A percentile compares a stretch with the other conserved stretches of the same genome.
Conservation (phyloP, 1,139 yeast genomes). For the Nakaseomyces sp. region DNA sequence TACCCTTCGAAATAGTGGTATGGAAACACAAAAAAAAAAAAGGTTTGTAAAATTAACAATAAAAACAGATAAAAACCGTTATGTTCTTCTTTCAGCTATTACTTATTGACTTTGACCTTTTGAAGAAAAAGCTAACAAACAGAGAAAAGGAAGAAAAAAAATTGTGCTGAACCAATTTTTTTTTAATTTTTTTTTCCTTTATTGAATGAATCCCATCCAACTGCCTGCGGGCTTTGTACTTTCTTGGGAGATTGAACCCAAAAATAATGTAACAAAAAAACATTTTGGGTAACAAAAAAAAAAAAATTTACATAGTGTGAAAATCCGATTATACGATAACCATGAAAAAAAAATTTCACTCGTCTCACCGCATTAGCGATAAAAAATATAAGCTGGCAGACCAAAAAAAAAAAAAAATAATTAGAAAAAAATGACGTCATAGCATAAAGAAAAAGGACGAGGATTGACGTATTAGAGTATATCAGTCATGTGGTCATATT, state of each 20-base stretch:
- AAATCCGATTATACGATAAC: too few relatives aligned
- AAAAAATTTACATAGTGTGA: too few relatives aligned
- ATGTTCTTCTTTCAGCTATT: not conserved
- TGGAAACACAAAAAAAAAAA: not conserved
- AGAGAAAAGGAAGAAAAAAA: not conserved
- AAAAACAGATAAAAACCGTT: not conserved
- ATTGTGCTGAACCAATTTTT: not conserved
- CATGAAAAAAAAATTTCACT: too few relatives aligned
- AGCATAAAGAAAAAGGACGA: too few relatives aligned
- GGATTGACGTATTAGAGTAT: too few relatives aligned
- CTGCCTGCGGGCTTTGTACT: conserved; percentile 1
- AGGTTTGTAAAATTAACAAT: not conserved
- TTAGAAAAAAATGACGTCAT: not conserved
- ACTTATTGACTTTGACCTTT: too few relatives aligned
- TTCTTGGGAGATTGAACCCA: not conserved
- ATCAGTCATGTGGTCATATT: too few relatives aligned
- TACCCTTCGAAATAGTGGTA: not conserved
- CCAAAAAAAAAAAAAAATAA: too few relatives aligned
- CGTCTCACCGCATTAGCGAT: too few relatives aligned
- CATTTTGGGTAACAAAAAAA: too few relatives aligned
- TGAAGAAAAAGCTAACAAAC: too few relatives aligned
- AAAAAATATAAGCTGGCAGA: not conserved
- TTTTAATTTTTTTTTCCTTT: not conserved
- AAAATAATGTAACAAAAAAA: too few relatives aligned
- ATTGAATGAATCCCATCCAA: not conserved